Evolutionary conservation across 225 moss, liverwort and hornwort species (phyloP).

Genomic region (Physcomitrium patens): DNA sequence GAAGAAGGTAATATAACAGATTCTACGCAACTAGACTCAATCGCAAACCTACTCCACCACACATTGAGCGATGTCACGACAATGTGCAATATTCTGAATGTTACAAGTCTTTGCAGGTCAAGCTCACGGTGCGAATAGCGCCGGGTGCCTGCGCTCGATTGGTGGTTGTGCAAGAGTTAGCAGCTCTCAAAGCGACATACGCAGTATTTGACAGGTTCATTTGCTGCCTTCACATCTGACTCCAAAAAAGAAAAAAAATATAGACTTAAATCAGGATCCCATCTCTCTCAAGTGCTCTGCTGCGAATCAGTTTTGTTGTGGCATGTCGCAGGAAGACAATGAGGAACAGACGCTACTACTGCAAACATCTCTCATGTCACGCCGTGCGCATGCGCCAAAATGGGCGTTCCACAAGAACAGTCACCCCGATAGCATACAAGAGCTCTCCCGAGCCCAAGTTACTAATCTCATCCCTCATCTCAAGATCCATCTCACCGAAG

Average conservation of each 20-base stretch:
- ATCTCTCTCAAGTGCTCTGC: not conserved
- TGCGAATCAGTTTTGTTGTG: not conserved
- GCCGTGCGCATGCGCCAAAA: slow-evolving; percentile 52
- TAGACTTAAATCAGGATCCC: not conserved
- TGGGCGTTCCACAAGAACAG: slow-evolving; percentile 33
- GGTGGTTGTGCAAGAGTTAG: slow-evolving; percentile 50
- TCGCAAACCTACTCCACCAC: not conserved
- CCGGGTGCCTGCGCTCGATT: slow-evolving; percentile 35
- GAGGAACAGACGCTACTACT: slow-evolving; percentile 37
- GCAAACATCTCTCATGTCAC: slow-evolving; percentile 44
- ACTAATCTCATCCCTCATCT: slow-evolving; percentile 29
- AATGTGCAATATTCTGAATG: not conserved
- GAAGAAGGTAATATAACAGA: slow-evolving; percentile 34
- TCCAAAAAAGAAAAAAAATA: not conserved
- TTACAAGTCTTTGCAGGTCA: slow-evolving; percentile 39
- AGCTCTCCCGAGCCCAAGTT: not conserved
- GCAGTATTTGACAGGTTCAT: slow-evolving; percentile 56
- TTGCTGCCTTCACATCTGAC: not conserved
- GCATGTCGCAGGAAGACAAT: slow-evolving; percentile 44
- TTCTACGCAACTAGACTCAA: not conserved
- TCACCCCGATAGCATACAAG: slow-evolving; percentile 21
- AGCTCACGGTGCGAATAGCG: slow-evolving; percentile 41
- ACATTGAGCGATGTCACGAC: no score
- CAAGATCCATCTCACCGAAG: slow-evolving; percentile 21
- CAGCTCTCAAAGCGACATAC: slow-evolving; percentile 38